Percentiles rank a stretch among this genome's conserved stretches.
These are phyloP conservation scores for Ustulina deusta DNA, from an alignment of 2,329 filamentous ascomycete species.

Conservation along the genomic window DNA sequence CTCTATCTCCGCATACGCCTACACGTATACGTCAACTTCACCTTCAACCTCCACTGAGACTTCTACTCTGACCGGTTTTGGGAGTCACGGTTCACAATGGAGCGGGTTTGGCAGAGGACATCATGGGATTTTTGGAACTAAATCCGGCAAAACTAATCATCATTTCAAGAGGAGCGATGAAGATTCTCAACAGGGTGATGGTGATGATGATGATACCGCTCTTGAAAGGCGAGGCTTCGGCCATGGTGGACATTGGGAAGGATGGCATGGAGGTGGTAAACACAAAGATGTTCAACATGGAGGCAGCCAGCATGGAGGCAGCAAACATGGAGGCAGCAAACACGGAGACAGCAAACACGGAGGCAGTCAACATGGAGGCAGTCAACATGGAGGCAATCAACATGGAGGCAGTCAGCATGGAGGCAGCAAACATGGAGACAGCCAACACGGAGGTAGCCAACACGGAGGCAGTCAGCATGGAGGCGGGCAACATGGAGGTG, in stretches of 20 bases:
- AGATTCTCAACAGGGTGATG: background rate
- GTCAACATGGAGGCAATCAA: background rate
- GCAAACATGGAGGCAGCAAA: background rate
- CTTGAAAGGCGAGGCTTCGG: conserved; percentile 25
- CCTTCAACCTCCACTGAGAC: conserved; percentile 8
- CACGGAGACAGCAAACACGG: conserved; percentile 1
- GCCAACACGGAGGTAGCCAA: too few relatives aligned
- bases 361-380: background rate
- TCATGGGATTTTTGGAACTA: background rate
- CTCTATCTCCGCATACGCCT: conserved; percentile 2
- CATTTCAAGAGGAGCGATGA: background rate
- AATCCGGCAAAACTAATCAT: background rate
- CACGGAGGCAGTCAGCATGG: too few relatives aligned
- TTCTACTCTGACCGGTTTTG: background rate
- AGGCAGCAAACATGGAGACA: too few relatives aligned
- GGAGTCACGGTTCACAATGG: background rate
- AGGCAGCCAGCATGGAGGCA: background rate
- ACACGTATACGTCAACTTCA: background rate
- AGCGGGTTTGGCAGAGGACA: background rate
- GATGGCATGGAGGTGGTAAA: conserved; percentile 1
- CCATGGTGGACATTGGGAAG: conserved; percentile 16
- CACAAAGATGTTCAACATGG: too few relatives aligned
- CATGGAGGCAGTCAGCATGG: background rate
- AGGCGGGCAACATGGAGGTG: background rate
- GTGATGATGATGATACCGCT: background rate